phyloP scores from a whole-genome alignment of 1,284 basidiomycete species.

The Heliocybe sulcata region DNA sequence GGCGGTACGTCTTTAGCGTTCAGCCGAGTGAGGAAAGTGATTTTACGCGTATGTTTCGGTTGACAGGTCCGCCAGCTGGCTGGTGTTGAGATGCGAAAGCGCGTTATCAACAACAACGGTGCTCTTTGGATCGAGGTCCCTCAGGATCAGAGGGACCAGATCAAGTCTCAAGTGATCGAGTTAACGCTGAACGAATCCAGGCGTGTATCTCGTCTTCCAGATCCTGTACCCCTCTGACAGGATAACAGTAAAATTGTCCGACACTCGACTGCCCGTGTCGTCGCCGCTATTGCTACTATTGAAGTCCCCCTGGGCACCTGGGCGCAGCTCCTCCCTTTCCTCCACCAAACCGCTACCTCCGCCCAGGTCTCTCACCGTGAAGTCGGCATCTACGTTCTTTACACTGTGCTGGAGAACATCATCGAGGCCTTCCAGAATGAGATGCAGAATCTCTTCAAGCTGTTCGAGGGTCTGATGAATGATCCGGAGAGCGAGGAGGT shows the following conservation, averaged over 20 bases:
- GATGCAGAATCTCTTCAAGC: slow-evolving; percentile 72
- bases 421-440: slow-evolving; percentile 84
- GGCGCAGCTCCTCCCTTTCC: slow-evolving; percentile 86
- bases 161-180: slow-evolving; percentile 83
- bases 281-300: slow-evolving; percentile 89
- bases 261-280: slow-evolving; percentile 86
- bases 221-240: slow-evolving; percentile 6
- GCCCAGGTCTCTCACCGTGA: slow-evolving; percentile 74
- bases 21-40: slow-evolving; percentile 4
- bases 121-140: slow-evolving; percentile 80
- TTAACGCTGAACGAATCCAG: slow-evolving; percentile 75
- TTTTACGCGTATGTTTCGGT: slow-evolving; percentile 2
- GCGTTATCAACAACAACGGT: slow-evolving; percentile 75
- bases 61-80: slow-evolving; percentile 91
- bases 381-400: slow-evolving; percentile 89
- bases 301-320: slow-evolving; percentile 83
- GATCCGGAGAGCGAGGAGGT: slow-evolving; percentile 92
- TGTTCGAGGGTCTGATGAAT: slow-evolving; percentile 74
- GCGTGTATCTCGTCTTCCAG: slow-evolving; percentile 36
- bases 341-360: slow-evolving; percentile 76
- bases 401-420: slow-evolving; percentile 87
- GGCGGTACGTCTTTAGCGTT: slow-evolving; percentile 37
- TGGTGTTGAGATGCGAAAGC: slow-evolving; percentile 97
- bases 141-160: slow-evolving; percentile 68
- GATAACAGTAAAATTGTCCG: slow-evolving; percentile 72